A percentile compares a stretch with the other conserved stretches of the same genome.
These are phyloP conservation scores for Cordyceps militaris DNA, from an alignment of 2,329 filamentous ascomycete species.

Conservation along the genomic window DNA sequence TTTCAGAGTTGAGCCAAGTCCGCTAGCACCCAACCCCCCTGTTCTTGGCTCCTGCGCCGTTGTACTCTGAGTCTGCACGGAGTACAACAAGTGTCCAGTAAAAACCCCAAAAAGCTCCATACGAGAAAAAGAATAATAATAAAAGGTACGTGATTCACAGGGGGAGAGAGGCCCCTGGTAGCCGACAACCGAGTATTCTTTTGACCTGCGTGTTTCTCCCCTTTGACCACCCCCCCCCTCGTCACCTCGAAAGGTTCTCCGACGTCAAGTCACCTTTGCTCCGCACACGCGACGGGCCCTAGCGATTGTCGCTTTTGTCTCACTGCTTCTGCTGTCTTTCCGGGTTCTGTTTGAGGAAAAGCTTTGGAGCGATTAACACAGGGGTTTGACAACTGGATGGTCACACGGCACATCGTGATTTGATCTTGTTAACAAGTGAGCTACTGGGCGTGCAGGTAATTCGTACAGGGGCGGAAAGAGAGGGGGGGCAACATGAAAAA, in stretches of 20 bases:
- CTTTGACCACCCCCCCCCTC: too few species aligned
- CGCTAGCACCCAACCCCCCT: too few species aligned
- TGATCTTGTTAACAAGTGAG: not conserved
- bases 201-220: not conserved
- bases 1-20: too few species aligned
- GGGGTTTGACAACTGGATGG: too few species aligned
- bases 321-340: too few species aligned
- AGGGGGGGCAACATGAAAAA: not conserved
- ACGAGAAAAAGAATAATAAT: not conserved
- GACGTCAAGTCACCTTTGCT: not conserved
- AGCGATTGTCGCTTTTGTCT: not conserved
- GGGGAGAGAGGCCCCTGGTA: too few species aligned
- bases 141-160: not conserved
- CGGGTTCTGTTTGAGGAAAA: too few species aligned
- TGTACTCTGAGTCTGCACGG: too few species aligned
- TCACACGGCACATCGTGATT: conserved; percentile 1
- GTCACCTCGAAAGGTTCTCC: not conserved
- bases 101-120: too few species aligned
- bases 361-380: not conserved
- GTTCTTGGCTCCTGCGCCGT: too few species aligned
- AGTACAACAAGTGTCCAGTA: too few species aligned
- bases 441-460: not conserved
- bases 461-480: not conserved
- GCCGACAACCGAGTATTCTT: not conserved
- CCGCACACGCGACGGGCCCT: not conserved